phyloP scores from a whole-genome alignment of 208 protist species.

The Phytomonas sp. region DNA sequence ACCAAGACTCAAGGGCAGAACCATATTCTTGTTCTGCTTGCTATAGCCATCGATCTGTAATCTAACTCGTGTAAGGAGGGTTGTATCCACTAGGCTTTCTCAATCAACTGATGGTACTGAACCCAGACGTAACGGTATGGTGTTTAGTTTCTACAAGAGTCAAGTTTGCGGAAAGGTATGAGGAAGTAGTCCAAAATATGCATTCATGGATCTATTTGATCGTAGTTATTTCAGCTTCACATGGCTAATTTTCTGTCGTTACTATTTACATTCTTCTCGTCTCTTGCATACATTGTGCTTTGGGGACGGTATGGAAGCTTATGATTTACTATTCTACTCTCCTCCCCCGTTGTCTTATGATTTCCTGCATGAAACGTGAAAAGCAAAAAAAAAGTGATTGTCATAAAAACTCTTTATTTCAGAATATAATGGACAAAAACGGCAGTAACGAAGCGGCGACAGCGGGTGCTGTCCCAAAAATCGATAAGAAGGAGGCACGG shows the following conservation, averaged over 20 bases:
- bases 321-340: not conserved
- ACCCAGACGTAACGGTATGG: not conserved
- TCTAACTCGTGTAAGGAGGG: not conserved
- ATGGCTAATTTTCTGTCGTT: not conserved
- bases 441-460: constrained; percentile 16
- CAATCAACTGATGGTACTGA: not conserved
- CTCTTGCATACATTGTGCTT: not conserved
- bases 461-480: constrained; percentile 21
- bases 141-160: not conserved
- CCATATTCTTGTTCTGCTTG: not conserved
- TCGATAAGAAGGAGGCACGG: constrained; percentile 74
- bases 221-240: not conserved
- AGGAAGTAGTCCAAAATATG: not conserved
- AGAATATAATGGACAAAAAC: constrained; percentile 19
- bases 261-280: not conserved
- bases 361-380: not conserved
- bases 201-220: not conserved
- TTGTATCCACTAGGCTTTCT: not conserved
- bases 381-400: not conserved
- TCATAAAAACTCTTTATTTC: not conserved
- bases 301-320: not conserved
- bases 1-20: not conserved
- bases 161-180: not conserved
- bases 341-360: not conserved
- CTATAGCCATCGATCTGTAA: not conserved